Conservation (phyloP, 768 basidiomycete genomes). For the Macrolepiota fuliginosa region DNA sequence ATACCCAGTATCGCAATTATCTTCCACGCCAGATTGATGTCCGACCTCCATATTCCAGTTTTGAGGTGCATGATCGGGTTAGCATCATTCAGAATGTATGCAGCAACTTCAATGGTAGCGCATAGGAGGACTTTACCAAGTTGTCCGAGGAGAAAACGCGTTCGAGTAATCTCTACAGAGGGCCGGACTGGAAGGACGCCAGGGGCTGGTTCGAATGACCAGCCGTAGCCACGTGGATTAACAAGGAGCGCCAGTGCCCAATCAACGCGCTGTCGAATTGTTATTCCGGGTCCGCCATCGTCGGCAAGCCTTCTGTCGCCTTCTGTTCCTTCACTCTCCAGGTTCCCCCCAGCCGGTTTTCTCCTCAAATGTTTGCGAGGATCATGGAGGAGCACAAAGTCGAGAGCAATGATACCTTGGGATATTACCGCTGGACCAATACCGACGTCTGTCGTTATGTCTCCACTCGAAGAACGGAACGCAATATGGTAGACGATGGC, state of each 20-base stretch:
- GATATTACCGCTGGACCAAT: background rate
- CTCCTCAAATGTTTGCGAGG: background rate
- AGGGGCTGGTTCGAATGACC: background rate
- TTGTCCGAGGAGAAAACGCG: background rate
- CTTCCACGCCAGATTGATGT: background rate
- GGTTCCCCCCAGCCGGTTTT: background rate
- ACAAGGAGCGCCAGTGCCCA: background rate
- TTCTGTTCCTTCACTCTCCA: background rate
- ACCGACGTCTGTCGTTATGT: background rate
- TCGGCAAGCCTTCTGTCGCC: background rate
- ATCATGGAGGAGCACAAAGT: conserved; percentile 3
- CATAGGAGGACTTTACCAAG: background rate
- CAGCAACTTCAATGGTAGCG: background rate
- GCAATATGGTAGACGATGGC: background rate
- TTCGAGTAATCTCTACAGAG: background rate
- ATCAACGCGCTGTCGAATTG: background rate
- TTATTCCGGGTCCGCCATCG: background rate
- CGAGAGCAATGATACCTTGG: background rate
- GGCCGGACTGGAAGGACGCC: background rate
- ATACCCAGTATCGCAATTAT: background rate
- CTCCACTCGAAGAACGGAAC: background rate
- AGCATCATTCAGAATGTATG: background rate
- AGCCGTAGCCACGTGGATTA: conserved; percentile 2
- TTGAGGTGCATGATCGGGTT: background rate
- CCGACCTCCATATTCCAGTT: background rate